Conservation (phyloP, 1,284 basidiomycete genomes). For the Microbotryum violaceum region DNA sequence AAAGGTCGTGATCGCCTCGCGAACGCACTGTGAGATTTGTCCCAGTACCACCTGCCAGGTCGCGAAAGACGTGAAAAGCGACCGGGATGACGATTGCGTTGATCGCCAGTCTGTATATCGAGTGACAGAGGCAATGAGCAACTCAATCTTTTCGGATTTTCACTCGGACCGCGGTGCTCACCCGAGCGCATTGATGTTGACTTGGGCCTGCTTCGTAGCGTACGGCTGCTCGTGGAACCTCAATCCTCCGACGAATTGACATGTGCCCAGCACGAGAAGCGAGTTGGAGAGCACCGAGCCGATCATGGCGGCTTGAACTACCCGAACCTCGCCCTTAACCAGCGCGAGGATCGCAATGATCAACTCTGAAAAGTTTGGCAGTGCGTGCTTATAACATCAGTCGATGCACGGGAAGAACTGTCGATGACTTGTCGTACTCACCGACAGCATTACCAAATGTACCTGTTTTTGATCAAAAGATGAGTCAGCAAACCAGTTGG, state of each 20-base stretch:
- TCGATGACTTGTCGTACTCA: too few species aligned
- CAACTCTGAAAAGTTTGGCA: constrained; percentile 51
- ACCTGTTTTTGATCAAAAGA: too few species aligned
- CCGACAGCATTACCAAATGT: constrained; percentile 45
- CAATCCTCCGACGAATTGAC: constrained; percentile 59
- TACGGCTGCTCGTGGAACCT: constrained; percentile 59
- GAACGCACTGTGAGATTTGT: too few species aligned
- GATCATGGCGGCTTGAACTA: constrained; percentile 65
- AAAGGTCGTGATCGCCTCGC: too few species aligned
- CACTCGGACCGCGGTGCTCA: constrained; percentile 47
- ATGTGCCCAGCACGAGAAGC: constrained; percentile 77
- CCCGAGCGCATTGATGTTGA: constrained; percentile 67
- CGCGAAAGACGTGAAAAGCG: constrained; percentile 51
- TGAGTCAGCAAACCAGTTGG: too few species aligned
- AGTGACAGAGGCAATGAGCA: too few species aligned
- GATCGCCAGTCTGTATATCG: too few species aligned
- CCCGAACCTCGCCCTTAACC: constrained; percentile 68
- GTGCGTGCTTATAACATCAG: too few species aligned
- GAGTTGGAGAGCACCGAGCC: constrained; percentile 87
- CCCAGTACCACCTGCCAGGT: too few species aligned
- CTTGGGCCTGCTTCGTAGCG: constrained; percentile 61
- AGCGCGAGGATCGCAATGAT: constrained; percentile 82
- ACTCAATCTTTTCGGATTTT: too few species aligned
- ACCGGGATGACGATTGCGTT: constrained; percentile 59
- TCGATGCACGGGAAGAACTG: too few species aligned